Percentiles rank a stretch among this genome's conserved stretches.
These are phyloP conservation scores for Hansfordia pulvinata DNA, from an alignment of 2,329 filamentous ascomycete species.

Conservation along the genomic window DNA sequence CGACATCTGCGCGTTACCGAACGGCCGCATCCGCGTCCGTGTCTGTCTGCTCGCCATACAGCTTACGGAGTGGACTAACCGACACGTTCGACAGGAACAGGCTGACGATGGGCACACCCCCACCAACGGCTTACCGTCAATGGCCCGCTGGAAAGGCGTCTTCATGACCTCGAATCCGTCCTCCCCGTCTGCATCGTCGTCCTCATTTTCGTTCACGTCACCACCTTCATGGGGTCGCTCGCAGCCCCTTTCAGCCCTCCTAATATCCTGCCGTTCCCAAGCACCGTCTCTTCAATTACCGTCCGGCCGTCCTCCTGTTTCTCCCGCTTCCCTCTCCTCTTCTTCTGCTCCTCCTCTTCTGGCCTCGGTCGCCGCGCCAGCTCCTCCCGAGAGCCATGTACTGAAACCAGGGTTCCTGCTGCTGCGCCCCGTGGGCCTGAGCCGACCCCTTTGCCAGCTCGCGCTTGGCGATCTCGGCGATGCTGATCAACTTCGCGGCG, in stretches of 20 bases:
- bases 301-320: constrained; percentile 14
- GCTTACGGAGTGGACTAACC: constrained; percentile 39
- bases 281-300: constrained; percentile 27
- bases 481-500: constrained; percentile 52
- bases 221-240: constrained; percentile 6
- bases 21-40: no score
- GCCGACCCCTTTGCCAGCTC: constrained; percentile 31
- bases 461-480: constrained; percentile 52
- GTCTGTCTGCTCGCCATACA: constrained; percentile 32
- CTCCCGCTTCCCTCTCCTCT: constrained; percentile 1
- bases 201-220: constrained; percentile 5
- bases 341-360: constrained; percentile 5
- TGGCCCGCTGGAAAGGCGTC: constrained; percentile 39
- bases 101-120: constrained; percentile 39
- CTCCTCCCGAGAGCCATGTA: constrained; percentile 38
- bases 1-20: no score
- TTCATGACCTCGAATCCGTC: constrained; percentile 44
- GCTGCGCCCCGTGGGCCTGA: constrained; percentile 10
- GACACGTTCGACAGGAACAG: constrained; percentile 42
- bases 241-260: constrained; percentile 6
- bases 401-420: constrained; percentile 25
- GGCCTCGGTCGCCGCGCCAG: constrained; percentile 9
- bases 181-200: constrained; percentile 18
- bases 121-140: constrained; percentile 29
- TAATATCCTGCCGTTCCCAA: constrained; percentile 17